These are phyloP conservation scores for Mercurialis annua DNA, from an alignment of 345 rosid species.

Conservation along the genomic window DNA sequence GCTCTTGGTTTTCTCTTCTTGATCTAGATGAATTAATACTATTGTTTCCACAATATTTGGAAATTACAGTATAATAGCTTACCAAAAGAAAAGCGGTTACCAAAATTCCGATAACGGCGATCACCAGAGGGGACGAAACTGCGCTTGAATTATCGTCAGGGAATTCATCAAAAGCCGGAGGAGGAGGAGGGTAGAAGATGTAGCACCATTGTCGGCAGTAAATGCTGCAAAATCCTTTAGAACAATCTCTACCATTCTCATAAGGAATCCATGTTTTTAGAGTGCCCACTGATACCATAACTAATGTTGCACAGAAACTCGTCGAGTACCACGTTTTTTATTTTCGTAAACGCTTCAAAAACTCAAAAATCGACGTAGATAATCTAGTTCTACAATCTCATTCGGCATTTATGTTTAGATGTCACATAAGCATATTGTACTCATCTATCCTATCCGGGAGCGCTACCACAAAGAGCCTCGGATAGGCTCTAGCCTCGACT, in stretches of 20 bases:
- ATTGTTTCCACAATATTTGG: slow-evolving; percentile 52
- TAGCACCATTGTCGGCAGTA: slow-evolving; percentile 89
- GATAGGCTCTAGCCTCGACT: no score
- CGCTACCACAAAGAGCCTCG: no score
- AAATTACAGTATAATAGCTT: slow-evolving; percentile 67
- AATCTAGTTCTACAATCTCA: neutral
- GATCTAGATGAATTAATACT: slow-evolving; percentile 23
- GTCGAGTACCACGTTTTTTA: neutral
- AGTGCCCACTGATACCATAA: slow-evolving; percentile 29
- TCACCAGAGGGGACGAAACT: slow-evolving; percentile 73
- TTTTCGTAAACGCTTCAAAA: neutral
- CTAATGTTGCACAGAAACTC: no score
- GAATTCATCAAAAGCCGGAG: slow-evolving; percentile 28
- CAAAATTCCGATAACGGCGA: slow-evolving; percentile 69
- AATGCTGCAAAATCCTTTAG: slow-evolving; percentile 66
- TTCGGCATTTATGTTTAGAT: no score
- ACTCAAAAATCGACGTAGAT: neutral
- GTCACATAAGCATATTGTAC: neutral
- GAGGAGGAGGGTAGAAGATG: slow-evolving; percentile 70
- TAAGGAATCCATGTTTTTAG: slow-evolving; percentile 52
- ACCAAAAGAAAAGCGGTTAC: slow-evolving; percentile 79
- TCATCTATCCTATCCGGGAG: no score
- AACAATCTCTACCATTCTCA: slow-evolving; percentile 62
- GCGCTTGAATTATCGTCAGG: slow-evolving; percentile 45
- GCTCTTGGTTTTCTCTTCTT: slow-evolving; percentile 28